Evolutionary conservation across 2,329 filamentous ascomycete genomes (phyloP), one percentile per base, ranked within the genome.

Genomic region (Pseudogymnoascus sp.): DNA sequence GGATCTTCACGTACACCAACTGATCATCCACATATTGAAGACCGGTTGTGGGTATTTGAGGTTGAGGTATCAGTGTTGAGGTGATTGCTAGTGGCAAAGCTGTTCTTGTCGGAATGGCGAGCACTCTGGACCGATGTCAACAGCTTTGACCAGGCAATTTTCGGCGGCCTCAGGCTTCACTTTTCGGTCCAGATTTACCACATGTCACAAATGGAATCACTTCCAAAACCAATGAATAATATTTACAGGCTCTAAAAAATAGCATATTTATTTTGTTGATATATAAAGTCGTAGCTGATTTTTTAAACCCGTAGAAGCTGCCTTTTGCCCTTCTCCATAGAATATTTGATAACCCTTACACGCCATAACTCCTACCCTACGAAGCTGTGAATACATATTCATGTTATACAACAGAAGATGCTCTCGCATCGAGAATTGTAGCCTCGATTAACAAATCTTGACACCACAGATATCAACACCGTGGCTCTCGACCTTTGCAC

Each of bases 1-100:
- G 58, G 42, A 29, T 31, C 8, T 12, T 42, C 68, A 81, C 86
- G 74, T 91, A 95, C 91, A 95, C 91, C 92, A 96, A 84, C 93
- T 92, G 75, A 96, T 79, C 76, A 96, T 89, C 91, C 91, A 96
- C 92, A 96, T 96, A 48, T 64, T 72, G 63, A 29, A 51, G 12
- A 17, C 25, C 41, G 17, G 33, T 62, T 62, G 51, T 55, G 17
- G 41, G 29, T 33, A 44, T 58, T 58, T 60, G 48, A 39, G 48
- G 38, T 39, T 62, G 31, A 36, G 61, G 29, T 36, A 36, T 60
- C 39, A 35, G 44, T n/a, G 38, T 61, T 60, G 38, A 60, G 25
- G 58, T 38, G 38, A 13, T 38, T 38, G 58, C 58, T 60, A 42
- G 38, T 55, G 27, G 48, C 29, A 55, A 55, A 55, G 48, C 48